phyloP scores from a whole-genome alignment of 768 basidiomycete species.

The Suillus cothurnatus region DNA sequence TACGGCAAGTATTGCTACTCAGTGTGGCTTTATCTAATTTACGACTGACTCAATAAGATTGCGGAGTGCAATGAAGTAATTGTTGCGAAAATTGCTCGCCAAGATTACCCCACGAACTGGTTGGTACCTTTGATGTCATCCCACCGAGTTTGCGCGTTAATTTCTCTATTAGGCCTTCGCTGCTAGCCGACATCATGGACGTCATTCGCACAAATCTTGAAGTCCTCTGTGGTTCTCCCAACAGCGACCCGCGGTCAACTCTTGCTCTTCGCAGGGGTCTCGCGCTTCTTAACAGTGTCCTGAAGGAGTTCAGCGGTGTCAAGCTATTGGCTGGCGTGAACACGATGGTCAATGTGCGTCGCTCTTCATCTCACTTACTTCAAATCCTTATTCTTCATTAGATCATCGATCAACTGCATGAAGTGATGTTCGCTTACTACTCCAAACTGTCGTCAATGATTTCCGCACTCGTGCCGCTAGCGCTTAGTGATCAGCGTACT shows the following conservation, averaged over 20 bases:
- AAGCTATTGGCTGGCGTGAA: conserved; percentile 73
- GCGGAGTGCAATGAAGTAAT: conserved; percentile 77
- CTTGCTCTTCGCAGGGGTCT: conserved; percentile 62
- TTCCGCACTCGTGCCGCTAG: conserved; percentile 33
- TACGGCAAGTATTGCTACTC: conserved; percentile 45
- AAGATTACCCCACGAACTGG: conserved; percentile 79
- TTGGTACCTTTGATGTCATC: conserved; percentile 55
- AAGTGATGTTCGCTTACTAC: conserved; percentile 63
- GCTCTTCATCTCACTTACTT: conserved; percentile 1
- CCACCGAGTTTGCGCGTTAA: conserved; percentile 6
- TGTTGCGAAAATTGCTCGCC: conserved; percentile 73
- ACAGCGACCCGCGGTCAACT: conserved; percentile 44
- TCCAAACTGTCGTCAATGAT: conserved; percentile 47
- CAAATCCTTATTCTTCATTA: conserved; percentile 10
- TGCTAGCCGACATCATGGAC: conserved; percentile 45
- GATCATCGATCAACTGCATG: conserved; percentile 42
- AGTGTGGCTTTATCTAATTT: background rate
- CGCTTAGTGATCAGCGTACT: conserved; percentile 41
- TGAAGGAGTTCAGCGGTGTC: conserved; percentile 70
- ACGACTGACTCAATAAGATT: conserved; percentile 50
- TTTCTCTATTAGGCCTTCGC: conserved; percentile 23
- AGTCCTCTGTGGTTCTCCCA: conserved; percentile 45
- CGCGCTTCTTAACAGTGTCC: conserved; percentile 60
- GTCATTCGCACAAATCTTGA: conserved; percentile 57
- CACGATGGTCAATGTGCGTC: conserved; percentile 61